A percentile compares a stretch with the other conserved stretches of the same genome.
Evolutionary conservation across 805 yeast species (phyloP).

Genomic region (Barnettozyma siamensis): DNA sequence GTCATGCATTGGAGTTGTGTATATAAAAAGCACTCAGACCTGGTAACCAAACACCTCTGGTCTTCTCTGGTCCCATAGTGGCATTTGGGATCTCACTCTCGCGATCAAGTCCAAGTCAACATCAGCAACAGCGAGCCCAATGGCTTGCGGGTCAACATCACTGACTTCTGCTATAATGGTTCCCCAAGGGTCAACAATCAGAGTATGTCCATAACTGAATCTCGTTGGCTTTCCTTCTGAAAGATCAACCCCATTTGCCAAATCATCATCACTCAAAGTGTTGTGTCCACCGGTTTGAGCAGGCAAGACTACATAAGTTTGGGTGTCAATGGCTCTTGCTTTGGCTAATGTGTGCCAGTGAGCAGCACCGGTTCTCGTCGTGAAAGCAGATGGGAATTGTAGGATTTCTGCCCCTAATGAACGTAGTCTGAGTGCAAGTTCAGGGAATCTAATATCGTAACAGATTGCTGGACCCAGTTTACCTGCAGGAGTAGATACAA

Average conservation of each 20-base stretch:
- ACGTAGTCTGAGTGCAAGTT: conserved; percentile 60
- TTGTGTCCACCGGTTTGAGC: conserved; percentile 71
- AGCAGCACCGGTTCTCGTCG: conserved; percentile 82
- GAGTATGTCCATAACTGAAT: conserved; percentile 79
- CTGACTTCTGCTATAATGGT: conserved; percentile 55
- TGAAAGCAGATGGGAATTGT: conserved; percentile 89
- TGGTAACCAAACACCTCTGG: conserved; percentile 42
- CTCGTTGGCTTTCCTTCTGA: conserved; percentile 31
- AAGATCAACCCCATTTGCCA: conserved; percentile 20
- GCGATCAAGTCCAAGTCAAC: conserved; percentile 48
- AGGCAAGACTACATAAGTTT: conserved; percentile 81
- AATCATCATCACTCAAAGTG: conserved; percentile 34
- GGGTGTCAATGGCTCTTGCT: conserved; percentile 86
- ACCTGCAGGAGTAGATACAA: conserved; percentile 56
- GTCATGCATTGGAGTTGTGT: too few relatives aligned
- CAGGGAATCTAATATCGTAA: conserved; percentile 87
- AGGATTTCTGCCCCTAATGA: conserved; percentile 68
- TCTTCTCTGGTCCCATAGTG: conserved; percentile 69
- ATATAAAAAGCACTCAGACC: conserved; percentile 4
- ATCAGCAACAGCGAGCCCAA: conserved; percentile 57
- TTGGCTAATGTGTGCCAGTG: conserved; percentile 82
- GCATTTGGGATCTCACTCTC: conserved; percentile 63
- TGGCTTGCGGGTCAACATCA: conserved; percentile 35
- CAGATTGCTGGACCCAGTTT: conserved; percentile 71
- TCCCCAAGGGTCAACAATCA: conserved; percentile 94